Base-by-base conservation (phyloP, 148 eudicot genomes). In the Silene latifolia region DNA sequence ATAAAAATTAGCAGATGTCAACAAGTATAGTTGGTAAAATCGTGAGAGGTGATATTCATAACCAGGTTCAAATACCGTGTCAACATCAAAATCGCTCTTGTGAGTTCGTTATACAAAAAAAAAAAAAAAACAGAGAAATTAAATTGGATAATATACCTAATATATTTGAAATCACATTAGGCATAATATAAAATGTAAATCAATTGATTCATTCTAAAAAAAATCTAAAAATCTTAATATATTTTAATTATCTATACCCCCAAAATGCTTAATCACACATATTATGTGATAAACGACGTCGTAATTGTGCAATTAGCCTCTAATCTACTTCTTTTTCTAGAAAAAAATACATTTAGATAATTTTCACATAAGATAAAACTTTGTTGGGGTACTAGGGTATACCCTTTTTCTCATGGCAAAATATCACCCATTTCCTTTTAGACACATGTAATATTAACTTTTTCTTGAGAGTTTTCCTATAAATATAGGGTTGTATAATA, bases 391-490 rank as follows among this genome's bases (percentile, higher is more conserved):
- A 24, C 5, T 42, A 65, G 58, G 27, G 63, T 69, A 60, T 21
- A 74, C 19, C 53, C 25, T 46, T 69, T 65, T 61, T 73, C 23
- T n/a, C 63, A 35, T 48, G 15, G 15, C 47, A 69, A 74, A 32
- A 48, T 0, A 32, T 17, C 23, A 74, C 60, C 82, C 78, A 39
- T 42, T 54, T 23, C 8, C 39, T 54, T 24, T 21, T 7, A 20
- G 72, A 65, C 82, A 71, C 32, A 13, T 80, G 82, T 71, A 23
- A 29, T n/a, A 3, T 44, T 7, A 39, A 21, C 2, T 29, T 53
- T 42, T 70, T 79, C 42, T 12, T 29, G 71, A 19, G 20, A 63
- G 15, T 54, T 27, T 14, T 1, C 61, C 72, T 67, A 67, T 75
- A 75, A 32, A 75, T 51, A 32, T 32, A 54, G 11, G 18, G 32